These are phyloP conservation scores for Aspergillus japonicus DNA, from an alignment of 2,329 filamentous ascomycete genomes.

Conservation along the genomic window DNA sequence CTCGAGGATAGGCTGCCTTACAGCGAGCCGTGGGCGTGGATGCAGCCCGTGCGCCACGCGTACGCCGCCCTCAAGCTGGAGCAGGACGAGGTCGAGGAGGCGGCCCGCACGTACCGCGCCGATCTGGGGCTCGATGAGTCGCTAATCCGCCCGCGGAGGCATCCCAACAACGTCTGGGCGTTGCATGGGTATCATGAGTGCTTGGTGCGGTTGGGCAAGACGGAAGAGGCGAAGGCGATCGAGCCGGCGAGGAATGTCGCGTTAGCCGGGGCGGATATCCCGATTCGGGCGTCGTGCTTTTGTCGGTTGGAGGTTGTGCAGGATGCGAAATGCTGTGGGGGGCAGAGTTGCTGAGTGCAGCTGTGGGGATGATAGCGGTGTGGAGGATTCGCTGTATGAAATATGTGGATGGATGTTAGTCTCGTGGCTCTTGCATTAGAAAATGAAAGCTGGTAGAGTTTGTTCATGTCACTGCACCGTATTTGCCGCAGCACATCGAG, in stretches of 20 bases:
- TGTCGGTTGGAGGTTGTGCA: slow-evolving; percentile 39
- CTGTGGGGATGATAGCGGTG: too few relatives aligned
- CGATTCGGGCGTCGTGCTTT: slow-evolving; percentile 58
- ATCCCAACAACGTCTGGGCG: slow-evolving; percentile 72
- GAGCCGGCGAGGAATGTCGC: slow-evolving; percentile 51
- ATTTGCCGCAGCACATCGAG: too few relatives aligned
- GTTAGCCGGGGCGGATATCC: slow-evolving; percentile 57
- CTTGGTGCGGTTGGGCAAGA: slow-evolving; percentile 52
- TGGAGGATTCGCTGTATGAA: too few relatives aligned
- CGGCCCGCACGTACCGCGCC: slow-evolving; percentile 55
- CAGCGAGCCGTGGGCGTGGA: slow-evolving; percentile 75
- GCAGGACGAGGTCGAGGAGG: slow-evolving; percentile 57
- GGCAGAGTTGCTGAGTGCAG: too few relatives aligned
- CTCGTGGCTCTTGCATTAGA: too few relatives aligned
- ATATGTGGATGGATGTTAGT: too few relatives aligned
- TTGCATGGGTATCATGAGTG: slow-evolving; percentile 71
- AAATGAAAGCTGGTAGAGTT: too few relatives aligned
- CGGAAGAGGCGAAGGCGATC: slow-evolving; percentile 47
- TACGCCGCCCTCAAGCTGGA: slow-evolving; percentile 68
- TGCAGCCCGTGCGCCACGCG: slow-evolving; percentile 69
- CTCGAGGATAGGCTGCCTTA: slow-evolving; percentile 64
- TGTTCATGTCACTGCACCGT: too few relatives aligned
- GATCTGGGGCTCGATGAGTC: slow-evolving; percentile 59
- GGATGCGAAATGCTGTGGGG: not conserved
- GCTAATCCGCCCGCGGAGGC: slow-evolving; percentile 61